Percentiles rank a stretch among this genome's conserved stretches.
phyloP scores from a whole-genome alignment of 2,329 filamentous ascomycete genomes.

The Leptographium galeiforme region DNA sequence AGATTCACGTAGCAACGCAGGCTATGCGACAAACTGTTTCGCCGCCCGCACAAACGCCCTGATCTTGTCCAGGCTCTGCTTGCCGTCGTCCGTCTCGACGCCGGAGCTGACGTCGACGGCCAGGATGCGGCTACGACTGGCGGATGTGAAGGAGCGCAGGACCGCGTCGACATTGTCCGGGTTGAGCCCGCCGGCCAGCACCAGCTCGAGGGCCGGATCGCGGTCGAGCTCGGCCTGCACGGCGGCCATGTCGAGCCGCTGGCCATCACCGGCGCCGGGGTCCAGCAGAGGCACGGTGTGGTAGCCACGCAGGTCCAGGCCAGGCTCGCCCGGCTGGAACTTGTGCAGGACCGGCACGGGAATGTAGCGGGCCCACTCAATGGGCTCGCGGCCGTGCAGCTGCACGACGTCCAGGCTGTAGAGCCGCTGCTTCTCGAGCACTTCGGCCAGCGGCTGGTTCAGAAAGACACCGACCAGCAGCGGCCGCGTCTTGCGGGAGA shows the following conservation, averaged over 20 bases:
- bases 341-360: conserved; percentile 83
- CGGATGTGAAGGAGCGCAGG: conserved; percentile 48
- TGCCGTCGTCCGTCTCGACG: conserved; percentile 76
- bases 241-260: conserved; percentile 57
- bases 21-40: conserved; percentile 36
- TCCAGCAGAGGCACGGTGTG: conserved; percentile 78
- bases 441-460: conserved; percentile 72
- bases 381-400: conserved; percentile 78
- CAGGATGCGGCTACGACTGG: conserved; percentile 34
- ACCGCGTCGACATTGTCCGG: conserved; percentile 62
- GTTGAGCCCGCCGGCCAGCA: conserved; percentile 76
- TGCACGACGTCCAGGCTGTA: conserved; percentile 81
- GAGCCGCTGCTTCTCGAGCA: conserved; percentile 63
- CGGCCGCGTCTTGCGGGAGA: conserved; percentile 25
- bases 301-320: conserved; percentile 61
- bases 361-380: conserved; percentile 83
- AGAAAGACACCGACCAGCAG: conserved; percentile 89
- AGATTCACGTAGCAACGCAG: not conserved
- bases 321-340: conserved; percentile 66
- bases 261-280: conserved; percentile 72
- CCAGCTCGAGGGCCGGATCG: conserved; percentile 57
- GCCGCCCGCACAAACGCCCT: conserved; percentile 63
- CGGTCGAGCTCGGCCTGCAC: conserved; percentile 53
- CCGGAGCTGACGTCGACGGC: conserved; percentile 92
- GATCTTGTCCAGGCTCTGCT: conserved; percentile 73